Base-by-base conservation (phyloP, 2,329 filamentous ascomycete genomes). In the Arachnopeziza araneosa region DNA sequence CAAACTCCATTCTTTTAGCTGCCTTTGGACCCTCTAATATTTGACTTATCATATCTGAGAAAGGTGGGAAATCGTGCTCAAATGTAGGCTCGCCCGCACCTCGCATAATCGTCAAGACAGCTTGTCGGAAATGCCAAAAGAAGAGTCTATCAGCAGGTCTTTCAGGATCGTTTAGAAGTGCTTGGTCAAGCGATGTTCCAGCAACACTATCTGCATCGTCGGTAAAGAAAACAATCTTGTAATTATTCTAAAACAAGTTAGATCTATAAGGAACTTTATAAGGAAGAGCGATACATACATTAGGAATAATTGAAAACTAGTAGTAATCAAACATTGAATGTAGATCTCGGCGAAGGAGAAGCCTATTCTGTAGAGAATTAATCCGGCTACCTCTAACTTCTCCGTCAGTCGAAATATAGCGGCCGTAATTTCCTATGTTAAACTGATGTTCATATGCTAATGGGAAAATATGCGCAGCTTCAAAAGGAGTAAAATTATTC, bases 1-100 rank as follows among this genome's bases (percentile, higher is more conserved):
- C n/a, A n/a, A n/a, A n/a, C n/a, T n/a, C n/a, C n/a, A n/a, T n/a
- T n/a, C n/a, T n/a, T n/a, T n/a, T n/a, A n/a, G n/a, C n/a, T n/a
- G n/a, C n/a, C n/a, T n/a, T n/a, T n/a, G n/a, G n/a, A 81, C 83
- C 83, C 83, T 84, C 72, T 74, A 69, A 60, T 52, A 74, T 73
- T n/a, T 68, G 62, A 14, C 66, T 66, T 55, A 74, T 63, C 50
- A 68, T 67, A 56, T 72, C 67, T 5, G 69, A 69, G 14, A 67
- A 67, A 52, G 55, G 48, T 50, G 49, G 48, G 48, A 57, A 56
- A 69, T 70, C 68, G 57, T 56, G 50, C 52, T 70, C 68, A 44
- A 67, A 68, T 17, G 52, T 12, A 50, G 68, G 68, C 55, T 70
- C 68, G 22, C 68, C 63, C 32, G 58, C 62, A 49, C 63, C 66